A percentile compares a stretch with the other conserved stretches of the same genome.
These are phyloP conservation scores for Alnus rubra DNA, from an alignment of 306 rosid genomes.

Conservation along the genomic window DNA sequence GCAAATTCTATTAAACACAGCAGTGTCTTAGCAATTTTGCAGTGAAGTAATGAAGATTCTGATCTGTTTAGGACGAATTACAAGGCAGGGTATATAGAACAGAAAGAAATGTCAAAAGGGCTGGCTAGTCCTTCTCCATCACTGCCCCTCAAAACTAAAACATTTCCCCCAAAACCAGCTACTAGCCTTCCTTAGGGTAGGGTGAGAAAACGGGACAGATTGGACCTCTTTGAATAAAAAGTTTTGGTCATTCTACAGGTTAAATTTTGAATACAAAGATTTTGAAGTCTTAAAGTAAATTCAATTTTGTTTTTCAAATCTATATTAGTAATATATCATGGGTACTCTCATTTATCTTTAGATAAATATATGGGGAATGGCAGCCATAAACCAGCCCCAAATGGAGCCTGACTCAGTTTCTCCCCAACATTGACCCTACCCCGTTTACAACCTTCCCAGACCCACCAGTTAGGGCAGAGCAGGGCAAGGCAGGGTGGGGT, in stretches of 20 bases:
- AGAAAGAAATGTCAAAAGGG: no score
- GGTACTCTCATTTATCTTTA: background rate
- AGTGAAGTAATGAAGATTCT: no score
- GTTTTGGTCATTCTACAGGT: background rate
- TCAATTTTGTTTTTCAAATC: background rate
- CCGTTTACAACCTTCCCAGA: background rate
- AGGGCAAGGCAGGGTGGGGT: background rate
- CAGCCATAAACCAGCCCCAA: background rate
- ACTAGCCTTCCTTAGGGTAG: background rate
- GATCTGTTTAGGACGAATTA: no score
- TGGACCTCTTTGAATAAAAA: no score
- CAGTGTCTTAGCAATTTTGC: no score
- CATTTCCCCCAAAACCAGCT: background rate
- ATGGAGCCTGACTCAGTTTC: background rate
- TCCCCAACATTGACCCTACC: background rate
- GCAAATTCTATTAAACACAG: no score
- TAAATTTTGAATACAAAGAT: background rate
- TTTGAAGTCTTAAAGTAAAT: background rate
- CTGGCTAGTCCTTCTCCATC: no score
- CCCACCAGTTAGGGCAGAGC: background rate
- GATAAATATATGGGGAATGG: background rate
- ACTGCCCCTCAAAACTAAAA: no score
- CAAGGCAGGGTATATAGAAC: no score
- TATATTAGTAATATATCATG: background rate
- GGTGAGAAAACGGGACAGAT: background rate